Base-by-base conservation (phyloP, 768 basidiomycete genomes). In the Tulasnella sp. region DNA sequence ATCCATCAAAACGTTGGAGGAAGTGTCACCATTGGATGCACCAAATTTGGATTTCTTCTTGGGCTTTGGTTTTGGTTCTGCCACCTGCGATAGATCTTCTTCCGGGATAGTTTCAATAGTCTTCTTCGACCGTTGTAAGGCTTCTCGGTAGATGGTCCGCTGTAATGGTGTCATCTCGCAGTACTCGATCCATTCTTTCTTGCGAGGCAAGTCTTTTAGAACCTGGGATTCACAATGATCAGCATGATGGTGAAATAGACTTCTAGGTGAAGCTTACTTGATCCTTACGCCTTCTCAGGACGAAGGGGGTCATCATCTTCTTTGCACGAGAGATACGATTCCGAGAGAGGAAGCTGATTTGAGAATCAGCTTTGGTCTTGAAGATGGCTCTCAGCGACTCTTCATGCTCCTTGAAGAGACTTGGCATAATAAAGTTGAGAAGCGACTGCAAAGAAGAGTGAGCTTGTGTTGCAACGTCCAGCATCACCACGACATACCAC, bases 271-370 rank as follows among this genome's bases (percentile, higher is more conserved):
- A 15, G 55, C 69, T 43, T 59, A 78, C 86, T 69, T 95, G 91
- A 60, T 92, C 90, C 67, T 99, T 99, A 59, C 92, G 77, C 53
- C 95, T 77, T n/a, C 95, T 83, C 16, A 99, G 72, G 20, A 98
- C 92, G 64, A 99, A 99, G 0, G 95, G 95, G 5, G 90, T 95
- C 85, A 99, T 90, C 91, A 99, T 96, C 64, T 89, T 90, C 69
- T 96, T 93, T 5, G 95, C 95, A 56, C 92, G 71, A 16, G 87
- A 89, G 20, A 96, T 86, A 44, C 95, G 84, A 63, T 92, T 84
- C 61, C 88, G 83, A 3, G 93, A 87, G 22, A 98, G 79, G 20
- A 96, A 65, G 24, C 86, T 83, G 44, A 85, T 77, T 53, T 85
- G 85, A 10, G 85, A 81, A 60, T 92, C 87, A n/a, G 89, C 87